Base-by-base conservation (phyloP, 2,329 filamentous ascomycete species). In the Neofusicoccum cordaticola region DNA sequence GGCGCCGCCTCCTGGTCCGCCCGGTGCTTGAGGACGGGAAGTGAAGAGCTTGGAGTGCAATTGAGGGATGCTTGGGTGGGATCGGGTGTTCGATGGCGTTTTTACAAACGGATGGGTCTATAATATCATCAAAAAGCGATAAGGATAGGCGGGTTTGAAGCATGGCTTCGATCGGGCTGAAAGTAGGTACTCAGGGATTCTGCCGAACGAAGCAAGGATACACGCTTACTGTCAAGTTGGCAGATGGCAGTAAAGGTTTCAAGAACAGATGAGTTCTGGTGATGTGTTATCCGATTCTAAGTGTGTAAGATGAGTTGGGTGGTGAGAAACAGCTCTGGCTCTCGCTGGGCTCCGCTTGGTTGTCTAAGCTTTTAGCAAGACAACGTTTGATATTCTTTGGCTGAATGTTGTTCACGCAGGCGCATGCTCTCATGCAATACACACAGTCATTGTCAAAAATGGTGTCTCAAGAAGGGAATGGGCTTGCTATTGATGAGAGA, bases 51-150 rank as follows among this genome's bases (percentile, higher is more conserved):
- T 13, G 19, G 12, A 11, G 37, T 2, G 22, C 2, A 41, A 17
- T 45, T 15, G 31, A 37, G n/a, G 39, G 52, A 47, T 22, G 41
- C 22, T 13, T 57, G 22, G 31, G 27, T 35, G 48, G 34, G 17
- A 37, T 17, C 4, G 41, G 56, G 53, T 58, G 53, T 58, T 58
- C 22, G 41, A 35, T 45, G 53, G 53, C 53, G 53, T 58, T 58
- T 35, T 58, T 19, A 31, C 12, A 31, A 42, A 42, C 22, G 52
- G 52, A 4, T 17, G 8, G 17, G 19, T 39, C 22, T 7, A 56
- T 44, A 58, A 56, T 44, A 58, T 58, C 53, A 31, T 31, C 27
- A 31, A 58, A 58, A 58, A 58, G 53, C 22, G 41, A 44, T n/a
- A 45, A 45, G 22, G 41, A 35, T n/a, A 44, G 8, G 53, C 15